phyloP scores from a whole-genome alignment of 2,329 filamentous ascomycete genomes.

The Ophiocordyceps sinensis region DNA sequence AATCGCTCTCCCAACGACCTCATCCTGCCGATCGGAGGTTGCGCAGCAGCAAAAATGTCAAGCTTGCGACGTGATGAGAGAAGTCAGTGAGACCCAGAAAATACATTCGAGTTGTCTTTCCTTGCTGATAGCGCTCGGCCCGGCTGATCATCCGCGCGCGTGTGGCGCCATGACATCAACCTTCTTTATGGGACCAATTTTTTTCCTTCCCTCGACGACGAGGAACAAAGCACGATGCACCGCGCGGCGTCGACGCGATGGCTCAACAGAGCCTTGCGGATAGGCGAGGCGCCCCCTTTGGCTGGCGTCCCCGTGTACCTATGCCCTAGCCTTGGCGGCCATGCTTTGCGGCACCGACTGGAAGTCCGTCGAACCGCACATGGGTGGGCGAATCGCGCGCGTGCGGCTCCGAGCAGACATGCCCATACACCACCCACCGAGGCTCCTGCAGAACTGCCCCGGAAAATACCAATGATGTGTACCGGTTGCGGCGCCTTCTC shows the following conservation, averaged over 20 bases:
- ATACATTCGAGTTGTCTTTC: background rate
- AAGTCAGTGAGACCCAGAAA: background rate
- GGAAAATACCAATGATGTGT: slow-evolving; percentile 40
- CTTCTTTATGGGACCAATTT: background rate
- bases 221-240: slow-evolving; percentile 21
- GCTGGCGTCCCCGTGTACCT: slow-evolving; percentile 31
- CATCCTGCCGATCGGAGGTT: slow-evolving; percentile 14
- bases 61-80: background rate
- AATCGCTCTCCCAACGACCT: slow-evolving; percentile 49
- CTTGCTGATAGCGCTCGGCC: slow-evolving; percentile 3
- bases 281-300: slow-evolving; percentile 20
- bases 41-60: background rate
- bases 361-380: slow-evolving; percentile 4
- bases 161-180: background rate
- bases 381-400: slow-evolving; percentile 14
- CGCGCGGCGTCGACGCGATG: slow-evolving; percentile 26
- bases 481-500: slow-evolving; percentile 51
- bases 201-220: background rate
- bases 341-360: slow-evolving; percentile 3
- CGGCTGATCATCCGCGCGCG: slow-evolving; percentile 11
- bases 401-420: slow-evolving; percentile 5
- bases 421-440: background rate
- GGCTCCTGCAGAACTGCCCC: slow-evolving; percentile 1
- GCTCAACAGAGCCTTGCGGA: slow-evolving; percentile 27
- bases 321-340: slow-evolving; percentile 26